These are phyloP conservation scores for Terana coerulea DNA, from an alignment of 768 basidiomycete genomes.

Conservation along the genomic window DNA sequence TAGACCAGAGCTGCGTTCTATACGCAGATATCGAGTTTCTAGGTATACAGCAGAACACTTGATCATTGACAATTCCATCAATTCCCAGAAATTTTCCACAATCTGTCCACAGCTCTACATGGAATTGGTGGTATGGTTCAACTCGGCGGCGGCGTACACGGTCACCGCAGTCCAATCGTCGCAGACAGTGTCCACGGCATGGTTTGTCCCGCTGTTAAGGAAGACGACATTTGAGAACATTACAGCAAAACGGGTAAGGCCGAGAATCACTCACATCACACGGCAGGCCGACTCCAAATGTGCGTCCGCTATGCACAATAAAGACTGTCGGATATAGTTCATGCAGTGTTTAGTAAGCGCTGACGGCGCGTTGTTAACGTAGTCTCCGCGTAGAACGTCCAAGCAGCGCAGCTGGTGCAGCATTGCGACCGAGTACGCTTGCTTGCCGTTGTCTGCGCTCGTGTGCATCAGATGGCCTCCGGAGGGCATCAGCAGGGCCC, in stretches of 20 bases:
- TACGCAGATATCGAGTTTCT: too few species aligned
- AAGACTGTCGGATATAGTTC: slow-evolving; percentile 23
- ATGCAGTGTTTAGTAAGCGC: slow-evolving; percentile 22
- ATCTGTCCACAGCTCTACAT: too few species aligned
- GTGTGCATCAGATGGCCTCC: slow-evolving; percentile 29
- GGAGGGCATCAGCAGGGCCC: slow-evolving; percentile 22
- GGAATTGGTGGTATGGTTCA: too few species aligned
- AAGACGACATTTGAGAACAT: background rate
- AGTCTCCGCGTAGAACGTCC: slow-evolving; percentile 20
- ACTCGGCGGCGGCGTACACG: background rate
- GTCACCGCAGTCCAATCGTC: background rate
- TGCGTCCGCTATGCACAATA: slow-evolving; percentile 25
- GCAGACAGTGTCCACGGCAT: background rate
- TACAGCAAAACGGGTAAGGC: too few species aligned
- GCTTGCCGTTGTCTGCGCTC: slow-evolving; percentile 7
- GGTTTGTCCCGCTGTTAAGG: background rate
- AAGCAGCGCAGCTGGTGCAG: slow-evolving; percentile 29
- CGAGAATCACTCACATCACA: background rate
- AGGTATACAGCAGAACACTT: too few species aligned
- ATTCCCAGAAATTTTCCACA: too few species aligned
- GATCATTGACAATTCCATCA: too few species aligned
- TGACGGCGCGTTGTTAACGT: slow-evolving; percentile 2
- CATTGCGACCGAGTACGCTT: slow-evolving; percentile 14
- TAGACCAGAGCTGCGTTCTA: background rate
- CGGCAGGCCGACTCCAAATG: background rate